Conservation (phyloP, 768 basidiomycete species). For the Tubosaeta brunneosetosa region DNA sequence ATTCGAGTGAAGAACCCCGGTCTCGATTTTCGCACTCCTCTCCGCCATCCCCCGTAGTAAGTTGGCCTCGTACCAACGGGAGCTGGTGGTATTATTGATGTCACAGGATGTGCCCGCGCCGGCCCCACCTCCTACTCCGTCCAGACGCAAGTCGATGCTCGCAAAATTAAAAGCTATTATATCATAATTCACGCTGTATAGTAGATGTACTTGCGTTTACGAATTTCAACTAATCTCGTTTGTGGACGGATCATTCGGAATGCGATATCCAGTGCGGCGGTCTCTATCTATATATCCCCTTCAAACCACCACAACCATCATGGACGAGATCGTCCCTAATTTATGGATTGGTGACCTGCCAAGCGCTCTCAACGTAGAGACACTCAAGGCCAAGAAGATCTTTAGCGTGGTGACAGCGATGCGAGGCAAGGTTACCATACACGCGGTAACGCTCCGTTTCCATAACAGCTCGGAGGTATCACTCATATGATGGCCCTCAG, state of each 20-base stretch:
- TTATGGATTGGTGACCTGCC: constrained; percentile 83
- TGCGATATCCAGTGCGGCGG: constrained; percentile 2
- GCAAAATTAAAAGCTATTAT: constrained; percentile 12
- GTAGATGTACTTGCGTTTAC: neutral
- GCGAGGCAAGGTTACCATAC: constrained; percentile 61
- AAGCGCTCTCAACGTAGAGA: constrained; percentile 60
- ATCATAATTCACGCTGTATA: neutral
- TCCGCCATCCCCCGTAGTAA: constrained; percentile 15
- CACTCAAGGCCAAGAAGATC: constrained; percentile 67
- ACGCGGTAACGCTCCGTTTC: constrained; percentile 44
- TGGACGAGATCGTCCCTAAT: constrained; percentile 77
- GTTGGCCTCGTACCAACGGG: neutral
- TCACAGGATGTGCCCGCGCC: constrained; percentile 5
- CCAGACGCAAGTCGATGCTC: constrained; percentile 14
- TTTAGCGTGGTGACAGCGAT: constrained; percentile 70
- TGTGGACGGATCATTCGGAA: neutral
- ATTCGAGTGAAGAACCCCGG: constrained; percentile 15
- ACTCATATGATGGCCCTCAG: constrained; percentile 34
- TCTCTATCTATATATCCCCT: neutral
- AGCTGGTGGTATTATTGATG: neutral
- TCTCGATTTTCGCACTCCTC: constrained; percentile 21
- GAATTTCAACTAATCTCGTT: neutral
- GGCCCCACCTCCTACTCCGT: neutral
- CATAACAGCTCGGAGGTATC: neutral
- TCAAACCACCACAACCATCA: constrained; percentile 23